phyloP scores from a whole-genome alignment of 306 rosid genomes.

The Gleditsia sinensis region DNA sequence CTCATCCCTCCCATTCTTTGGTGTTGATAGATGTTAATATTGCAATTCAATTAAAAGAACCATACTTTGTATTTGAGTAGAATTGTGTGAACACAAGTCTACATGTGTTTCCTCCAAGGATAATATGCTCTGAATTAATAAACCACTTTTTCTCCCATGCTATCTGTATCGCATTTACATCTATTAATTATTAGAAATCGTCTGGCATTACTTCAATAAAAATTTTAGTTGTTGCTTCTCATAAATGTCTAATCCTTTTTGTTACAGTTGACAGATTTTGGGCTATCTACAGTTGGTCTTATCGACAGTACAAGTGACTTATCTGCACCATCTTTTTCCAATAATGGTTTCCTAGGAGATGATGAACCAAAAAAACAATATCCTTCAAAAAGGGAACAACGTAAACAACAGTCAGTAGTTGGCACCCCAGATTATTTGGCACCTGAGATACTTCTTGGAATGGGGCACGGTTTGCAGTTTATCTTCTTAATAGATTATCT shows the following conservation, averaged over 20 bases:
- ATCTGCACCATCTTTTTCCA: constrained; percentile 67
- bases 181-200: constrained; percentile 1
- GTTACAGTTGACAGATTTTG: constrained; percentile 96
- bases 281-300: constrained; percentile 97
- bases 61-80: too few species aligned
- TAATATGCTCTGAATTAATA: too few species aligned
- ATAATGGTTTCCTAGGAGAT: constrained; percentile 54
- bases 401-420: constrained; percentile 72
- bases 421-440: constrained; percentile 99
- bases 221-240: constrained; percentile 34
- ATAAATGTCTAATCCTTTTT: constrained; percentile 36
- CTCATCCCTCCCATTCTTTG: too few species aligned
- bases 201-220: neutral
- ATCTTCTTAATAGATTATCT: constrained; percentile 36
- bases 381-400: constrained; percentile 61
- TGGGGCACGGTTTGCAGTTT: constrained; percentile 84
- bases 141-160: constrained; percentile 1
- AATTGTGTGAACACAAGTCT: too few species aligned
- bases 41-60: too few species aligned
- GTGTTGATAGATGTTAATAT: too few species aligned
- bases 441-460: constrained; percentile 99
- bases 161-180: neutral
- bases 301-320: constrained; percentile 94
- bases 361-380: constrained; percentile 51
- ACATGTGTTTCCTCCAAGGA: too few species aligned